phyloP scores from a whole-genome alignment of 139 green algal genomes.

The Haematococcus lacustris region DNA sequence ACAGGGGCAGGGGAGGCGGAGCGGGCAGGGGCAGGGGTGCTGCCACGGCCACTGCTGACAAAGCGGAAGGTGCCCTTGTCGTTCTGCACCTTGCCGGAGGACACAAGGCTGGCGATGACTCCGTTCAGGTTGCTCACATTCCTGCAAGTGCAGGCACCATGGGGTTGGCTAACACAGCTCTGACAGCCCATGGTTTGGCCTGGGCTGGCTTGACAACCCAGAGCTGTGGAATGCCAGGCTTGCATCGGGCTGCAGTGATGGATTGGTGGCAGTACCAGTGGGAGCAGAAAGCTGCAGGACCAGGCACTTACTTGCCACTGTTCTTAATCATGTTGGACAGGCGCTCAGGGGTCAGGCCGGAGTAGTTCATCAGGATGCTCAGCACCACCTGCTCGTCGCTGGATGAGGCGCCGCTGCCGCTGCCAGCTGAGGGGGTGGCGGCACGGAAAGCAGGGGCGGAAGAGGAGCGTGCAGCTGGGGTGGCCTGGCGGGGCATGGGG shows the following conservation, averaged over 20 bases:
- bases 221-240: no score
- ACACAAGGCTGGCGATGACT: neutral
- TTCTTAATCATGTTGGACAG: neutral
- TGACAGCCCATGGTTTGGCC: no score
- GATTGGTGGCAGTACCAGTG: no score
- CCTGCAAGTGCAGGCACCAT: no score
- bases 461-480: neutral
- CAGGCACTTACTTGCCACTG: slow-evolving; percentile 4
- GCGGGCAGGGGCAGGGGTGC: neutral
- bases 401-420: neutral
- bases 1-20: no score
- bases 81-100: slow-evolving; percentile 5
- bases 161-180: no score
- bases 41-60: neutral
- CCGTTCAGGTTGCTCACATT: neutral
- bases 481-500: neutral
- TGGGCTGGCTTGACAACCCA: no score
- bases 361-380: slow-evolving; percentile 1
- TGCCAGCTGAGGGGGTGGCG: neutral
- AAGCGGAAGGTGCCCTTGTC: slow-evolving; percentile 8
- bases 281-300: no score
- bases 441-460: neutral
- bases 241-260: no score
- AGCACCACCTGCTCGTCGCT: neutral
- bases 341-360: neutral